These are phyloP conservation scores for Rubus idaeus DNA, from an alignment of 306 rosid genomes.

Conservation along the genomic window DNA sequence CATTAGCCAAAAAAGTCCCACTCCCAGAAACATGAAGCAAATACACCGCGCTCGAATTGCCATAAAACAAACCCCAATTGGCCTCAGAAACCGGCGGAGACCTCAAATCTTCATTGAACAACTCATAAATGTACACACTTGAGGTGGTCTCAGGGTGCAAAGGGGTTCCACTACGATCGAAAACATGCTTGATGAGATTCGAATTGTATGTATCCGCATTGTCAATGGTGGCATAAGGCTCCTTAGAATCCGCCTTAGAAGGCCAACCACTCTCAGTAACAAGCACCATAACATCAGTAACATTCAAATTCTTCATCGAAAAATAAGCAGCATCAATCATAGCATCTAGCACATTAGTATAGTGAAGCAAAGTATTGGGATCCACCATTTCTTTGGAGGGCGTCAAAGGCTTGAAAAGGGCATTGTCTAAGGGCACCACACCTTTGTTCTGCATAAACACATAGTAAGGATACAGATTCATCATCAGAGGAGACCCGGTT, in stretches of 20 bases:
- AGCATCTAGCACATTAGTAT: slow-evolving; percentile 76
- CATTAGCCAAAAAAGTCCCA: slow-evolving; percentile 76
- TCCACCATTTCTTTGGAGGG: slow-evolving; percentile 88
- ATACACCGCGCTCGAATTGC: slow-evolving; percentile 62
- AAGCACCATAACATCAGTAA: slow-evolving; percentile 67
- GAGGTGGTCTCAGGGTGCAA: slow-evolving; percentile 76
- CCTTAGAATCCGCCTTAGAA: slow-evolving; percentile 71
- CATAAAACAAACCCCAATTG: slow-evolving; percentile 79
- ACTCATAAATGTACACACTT: slow-evolving; percentile 64
- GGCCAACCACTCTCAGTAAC: slow-evolving; percentile 93
- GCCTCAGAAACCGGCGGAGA: slow-evolving; percentile 80
- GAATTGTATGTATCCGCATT: slow-evolving; percentile 75
- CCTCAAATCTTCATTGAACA: slow-evolving; percentile 82
- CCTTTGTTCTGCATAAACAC: slow-evolving; percentile 82
- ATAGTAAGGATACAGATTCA: slow-evolving; percentile 83
- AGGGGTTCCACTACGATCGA: slow-evolving; percentile 80
- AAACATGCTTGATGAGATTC: slow-evolving; percentile 74
- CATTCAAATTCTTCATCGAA: slow-evolving; percentile 78
- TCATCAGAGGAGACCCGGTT: slow-evolving; percentile 71
- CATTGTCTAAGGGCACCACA: slow-evolving; percentile 67
- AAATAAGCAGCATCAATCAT: slow-evolving; percentile 83
- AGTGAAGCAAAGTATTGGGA: slow-evolving; percentile 85
- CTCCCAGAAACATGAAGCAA: slow-evolving; percentile 74
- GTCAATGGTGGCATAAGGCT: slow-evolving; percentile 73
- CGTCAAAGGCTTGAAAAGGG: slow-evolving; percentile 67